Evolutionary conservation across 306 rosid species (phyloP).

Genomic region (Cucumis sativus): DNA sequence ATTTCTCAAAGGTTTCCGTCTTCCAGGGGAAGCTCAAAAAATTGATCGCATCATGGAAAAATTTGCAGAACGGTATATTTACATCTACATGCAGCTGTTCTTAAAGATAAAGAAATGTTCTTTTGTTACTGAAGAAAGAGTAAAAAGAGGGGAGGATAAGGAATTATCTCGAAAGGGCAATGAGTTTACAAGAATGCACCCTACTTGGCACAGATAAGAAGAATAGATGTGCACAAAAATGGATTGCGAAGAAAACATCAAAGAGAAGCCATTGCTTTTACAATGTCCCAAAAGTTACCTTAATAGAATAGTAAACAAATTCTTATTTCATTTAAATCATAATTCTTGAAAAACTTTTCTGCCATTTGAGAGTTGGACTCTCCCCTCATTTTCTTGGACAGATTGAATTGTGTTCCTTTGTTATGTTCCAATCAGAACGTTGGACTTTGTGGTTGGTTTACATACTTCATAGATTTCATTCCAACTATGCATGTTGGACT

Average conservation of each 20-base stretch:
- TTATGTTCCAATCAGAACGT: too few relatives aligned
- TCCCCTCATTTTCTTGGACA: too few relatives aligned
- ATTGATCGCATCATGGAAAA: conserved; percentile 98
- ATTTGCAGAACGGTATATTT: conserved; percentile 82
- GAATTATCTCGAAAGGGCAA: background rate
- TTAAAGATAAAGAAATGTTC: background rate
- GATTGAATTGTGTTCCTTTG: too few relatives aligned
- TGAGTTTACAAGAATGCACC: background rate
- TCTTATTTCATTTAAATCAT: background rate
- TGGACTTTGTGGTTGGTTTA: background rate
- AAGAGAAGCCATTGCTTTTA: background rate
- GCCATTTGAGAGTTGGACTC: too few relatives aligned
- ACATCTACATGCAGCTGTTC: background rate
- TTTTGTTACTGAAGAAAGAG: background rate
- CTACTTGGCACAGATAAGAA: background rate
- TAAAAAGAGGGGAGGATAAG: background rate
- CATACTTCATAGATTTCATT: background rate
- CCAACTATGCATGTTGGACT: background rate
- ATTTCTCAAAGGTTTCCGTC: conserved; percentile 94
- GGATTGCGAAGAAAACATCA: background rate
- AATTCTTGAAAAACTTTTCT: too few relatives aligned
- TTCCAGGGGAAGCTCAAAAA: conserved; percentile 99
- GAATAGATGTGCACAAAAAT: background rate
- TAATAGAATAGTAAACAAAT: background rate
- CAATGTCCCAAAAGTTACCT: background rate